Base-by-base conservation (phyloP, 2,329 filamentous ascomycete genomes). In the Hansfordia pulvinata region DNA sequence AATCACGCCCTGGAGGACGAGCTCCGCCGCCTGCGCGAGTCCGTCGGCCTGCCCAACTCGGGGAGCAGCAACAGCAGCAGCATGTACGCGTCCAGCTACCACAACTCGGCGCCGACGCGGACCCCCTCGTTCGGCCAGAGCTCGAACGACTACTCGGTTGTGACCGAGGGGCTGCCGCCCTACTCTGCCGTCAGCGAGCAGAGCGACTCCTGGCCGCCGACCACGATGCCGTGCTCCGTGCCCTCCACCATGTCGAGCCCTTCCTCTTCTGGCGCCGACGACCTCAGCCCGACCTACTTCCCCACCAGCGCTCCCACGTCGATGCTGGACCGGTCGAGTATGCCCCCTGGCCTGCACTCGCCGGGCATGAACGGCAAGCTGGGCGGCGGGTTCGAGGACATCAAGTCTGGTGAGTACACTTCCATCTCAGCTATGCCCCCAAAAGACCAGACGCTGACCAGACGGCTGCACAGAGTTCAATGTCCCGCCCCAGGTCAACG, bases 1-100 rank as follows among this genome's bases (percentile, higher is more conserved):
- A 71, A 70, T 46, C 58, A 58, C 39, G 54, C 53, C 18, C 57
- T 73, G 25, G 64, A 72, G 43, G 54, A 63, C 16, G 64, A 72
- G 47, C 44, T 71, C 19, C 47, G 45, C 32, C 49, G 50, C 12
- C 42, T 67, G 31, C 53, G 53, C 37, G 55, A 64, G 37, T 54
- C 46, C 35, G 48, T 64, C 43, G 56, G 57, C 25, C 46, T 62
- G 23, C 50, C 54, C 20, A 46, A 50, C 29, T n/a, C n/a, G n/a
- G n/a, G n/a, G n/a, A 23, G 31, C 11, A 35, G 38, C 11, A 19
- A 36, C 12, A 31, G 31, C 20, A 34, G 34, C 12, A 16, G 14
- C 17, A 32, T 36, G n/a, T 50, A 49, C 26, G 40, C 40, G 15
- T 33, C 58, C 20, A 61, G 54, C 35, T 56, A 59, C 22, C 50